phyloP scores from a whole-genome alignment of 2,329 filamentous ascomycete species.

The Neopestalotiopsis rosae region DNA sequence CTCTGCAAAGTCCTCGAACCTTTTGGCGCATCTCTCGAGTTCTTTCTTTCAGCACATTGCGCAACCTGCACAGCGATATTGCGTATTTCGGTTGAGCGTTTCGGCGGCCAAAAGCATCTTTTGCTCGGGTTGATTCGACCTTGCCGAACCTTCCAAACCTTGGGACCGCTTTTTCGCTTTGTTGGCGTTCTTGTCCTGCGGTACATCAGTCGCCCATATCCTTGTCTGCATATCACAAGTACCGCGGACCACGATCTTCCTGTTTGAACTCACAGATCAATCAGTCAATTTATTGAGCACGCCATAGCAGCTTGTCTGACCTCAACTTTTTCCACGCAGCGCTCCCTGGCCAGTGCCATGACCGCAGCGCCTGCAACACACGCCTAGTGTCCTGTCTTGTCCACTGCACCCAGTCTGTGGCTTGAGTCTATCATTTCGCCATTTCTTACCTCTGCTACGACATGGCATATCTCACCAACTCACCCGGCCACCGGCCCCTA shows the following conservation, averaged over 20 bases:
- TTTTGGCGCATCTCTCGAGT: neutral
- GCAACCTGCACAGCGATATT: constrained; percentile 13
- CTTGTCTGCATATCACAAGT: neutral
- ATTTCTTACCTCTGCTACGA: constrained; percentile 9
- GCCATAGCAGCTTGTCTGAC: constrained; percentile 17
- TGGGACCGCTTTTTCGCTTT: constrained; percentile 4
- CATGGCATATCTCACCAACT: constrained; percentile 27
- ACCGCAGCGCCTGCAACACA: neutral
- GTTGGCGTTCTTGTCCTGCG: neutral
- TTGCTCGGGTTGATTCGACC: neutral
- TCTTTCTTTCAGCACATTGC: constrained; percentile 6
- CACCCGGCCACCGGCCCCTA: constrained; percentile 23
- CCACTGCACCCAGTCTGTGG: neutral
- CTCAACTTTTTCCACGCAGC: constrained; percentile 14
- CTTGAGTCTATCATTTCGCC: constrained; percentile 14
- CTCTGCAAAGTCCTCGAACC: neutral
- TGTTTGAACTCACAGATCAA: neutral
- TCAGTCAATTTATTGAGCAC: constrained; percentile 10
- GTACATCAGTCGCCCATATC: neutral
- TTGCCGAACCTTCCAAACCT: constrained; percentile 1
- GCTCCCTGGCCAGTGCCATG: constrained; percentile 17
- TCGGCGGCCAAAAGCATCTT: constrained; percentile 11
- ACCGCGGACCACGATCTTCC: neutral
- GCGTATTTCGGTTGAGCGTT: constrained; percentile 6
- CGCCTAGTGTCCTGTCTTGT: neutral